Evolutionary conservation across 2,329 filamentous ascomycete species (phyloP).

Genomic region (Talaromyces marneffei): DNA sequence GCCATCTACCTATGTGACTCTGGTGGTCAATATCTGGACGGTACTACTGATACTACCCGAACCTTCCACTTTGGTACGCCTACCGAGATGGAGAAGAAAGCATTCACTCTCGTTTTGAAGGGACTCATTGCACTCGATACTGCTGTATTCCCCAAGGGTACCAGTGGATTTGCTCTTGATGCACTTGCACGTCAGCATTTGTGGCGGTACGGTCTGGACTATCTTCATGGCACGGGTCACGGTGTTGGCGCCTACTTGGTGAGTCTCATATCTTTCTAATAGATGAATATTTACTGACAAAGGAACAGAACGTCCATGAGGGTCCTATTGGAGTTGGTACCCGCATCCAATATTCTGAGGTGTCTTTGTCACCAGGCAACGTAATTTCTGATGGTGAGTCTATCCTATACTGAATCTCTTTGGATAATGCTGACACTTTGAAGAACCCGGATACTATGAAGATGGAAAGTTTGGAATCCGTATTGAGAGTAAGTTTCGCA

Average conservation of each 20-base stretch:
- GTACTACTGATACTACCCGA: slow-evolving; percentile 91
- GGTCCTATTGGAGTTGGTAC: slow-evolving; percentile 95
- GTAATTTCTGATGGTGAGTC: slow-evolving; percentile 71
- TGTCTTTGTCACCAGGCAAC: slow-evolving; percentile 82
- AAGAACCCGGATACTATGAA: slow-evolving; percentile 92
- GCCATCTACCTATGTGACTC: slow-evolving; percentile 94
- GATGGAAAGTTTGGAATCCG: slow-evolving; percentile 91
- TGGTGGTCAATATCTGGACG: slow-evolving; percentile 91
- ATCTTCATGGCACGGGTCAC: slow-evolving; percentile 92
- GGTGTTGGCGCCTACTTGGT: slow-evolving; percentile 84
- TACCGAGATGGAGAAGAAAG: slow-evolving; percentile 73
- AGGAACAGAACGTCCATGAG: slow-evolving; percentile 75
- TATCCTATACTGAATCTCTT: not conserved
- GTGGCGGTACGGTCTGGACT: slow-evolving; percentile 90
- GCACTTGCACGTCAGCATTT: slow-evolving; percentile 81
- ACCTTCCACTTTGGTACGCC: slow-evolving; percentile 89
- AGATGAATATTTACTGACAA: not conserved
- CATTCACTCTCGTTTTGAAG: slow-evolving; percentile 92
- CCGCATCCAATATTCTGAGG: slow-evolving; percentile 83
- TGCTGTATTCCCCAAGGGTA: slow-evolving; percentile 88
- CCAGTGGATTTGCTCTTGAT: slow-evolving; percentile 87
- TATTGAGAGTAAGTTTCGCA: slow-evolving; percentile 63
- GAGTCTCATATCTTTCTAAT: slow-evolving; percentile 9
- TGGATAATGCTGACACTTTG: not conserved
- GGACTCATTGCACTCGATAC: slow-evolving; percentile 85